Percentiles rank a stretch among this genome's conserved stretches.
phyloP scores from a whole-genome alignment of 2,329 filamentous ascomycete species.

The Zymoseptoria crescenta region DNA sequence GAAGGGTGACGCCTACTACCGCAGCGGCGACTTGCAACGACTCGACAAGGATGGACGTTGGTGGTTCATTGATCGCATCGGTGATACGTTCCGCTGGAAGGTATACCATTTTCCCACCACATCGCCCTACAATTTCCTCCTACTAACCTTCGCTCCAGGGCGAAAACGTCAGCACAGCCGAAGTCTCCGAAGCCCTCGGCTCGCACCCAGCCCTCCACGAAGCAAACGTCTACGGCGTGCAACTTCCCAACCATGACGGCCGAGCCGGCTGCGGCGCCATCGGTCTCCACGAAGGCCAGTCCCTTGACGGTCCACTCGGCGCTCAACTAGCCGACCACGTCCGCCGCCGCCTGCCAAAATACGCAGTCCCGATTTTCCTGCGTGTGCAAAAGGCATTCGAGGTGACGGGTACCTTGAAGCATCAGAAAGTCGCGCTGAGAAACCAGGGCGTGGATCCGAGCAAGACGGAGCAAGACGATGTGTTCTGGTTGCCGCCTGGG shows the following conservation, averaged over 20 bases:
- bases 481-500: conserved; percentile 61
- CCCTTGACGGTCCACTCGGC: conserved; percentile 27
- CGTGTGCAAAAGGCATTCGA: conserved; percentile 55
- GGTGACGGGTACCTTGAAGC: conserved; percentile 79
- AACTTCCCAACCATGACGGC: conserved; percentile 72
- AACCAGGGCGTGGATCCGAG: conserved; percentile 63
- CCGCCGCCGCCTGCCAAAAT: conserved; percentile 54
- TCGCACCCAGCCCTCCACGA: conserved; percentile 60
- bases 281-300: conserved; percentile 38
- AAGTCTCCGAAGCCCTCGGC: conserved; percentile 70
- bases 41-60: conserved; percentile 61
- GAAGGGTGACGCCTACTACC: conserved; percentile 74
- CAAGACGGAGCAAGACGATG: conserved; percentile 41
- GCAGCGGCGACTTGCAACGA: conserved; percentile 74
- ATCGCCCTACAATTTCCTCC: neutral
- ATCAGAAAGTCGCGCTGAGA: conserved; percentile 70
- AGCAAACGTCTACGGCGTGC: conserved; percentile 79
- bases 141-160: neutral
- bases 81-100: conserved; percentile 75
- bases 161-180: conserved; percentile 39
- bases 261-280: conserved; percentile 75
- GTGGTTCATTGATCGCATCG: conserved; percentile 75
- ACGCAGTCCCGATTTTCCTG: conserved; percentile 71
- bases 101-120: conserved; percentile 30
- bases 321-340: conserved; percentile 55